A percentile compares a stretch with the other conserved stretches of the same genome.
Conservation (phyloP, 257 asterid genomes). For the Ilex aquifolium region DNA sequence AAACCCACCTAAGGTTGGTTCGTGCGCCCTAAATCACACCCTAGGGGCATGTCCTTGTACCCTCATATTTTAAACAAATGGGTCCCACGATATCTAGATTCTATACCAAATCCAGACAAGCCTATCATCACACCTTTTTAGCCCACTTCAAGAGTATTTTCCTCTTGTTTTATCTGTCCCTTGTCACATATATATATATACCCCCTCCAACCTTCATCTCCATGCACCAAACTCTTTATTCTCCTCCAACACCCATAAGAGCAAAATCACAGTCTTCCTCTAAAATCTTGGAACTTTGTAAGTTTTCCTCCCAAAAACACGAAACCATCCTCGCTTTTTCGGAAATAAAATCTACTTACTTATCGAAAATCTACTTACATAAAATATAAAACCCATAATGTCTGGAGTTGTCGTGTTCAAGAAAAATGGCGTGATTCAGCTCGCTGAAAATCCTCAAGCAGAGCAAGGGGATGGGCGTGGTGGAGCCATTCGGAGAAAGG, state of each 20-base stretch:
- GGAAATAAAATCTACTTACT: too few relatives aligned
- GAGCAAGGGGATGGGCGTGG: constrained; percentile 23
- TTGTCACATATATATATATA: constrained; percentile 42
- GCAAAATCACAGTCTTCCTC: too few relatives aligned
- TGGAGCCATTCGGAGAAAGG: constrained; percentile 38
- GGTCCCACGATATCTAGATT: constrained; percentile 64
- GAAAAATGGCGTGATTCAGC: constrained; percentile 64
- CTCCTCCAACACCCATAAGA: background rate
- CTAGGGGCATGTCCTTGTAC: constrained; percentile 10
- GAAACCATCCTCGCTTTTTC: too few relatives aligned
- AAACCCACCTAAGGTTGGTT: background rate
- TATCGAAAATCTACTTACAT: too few relatives aligned
- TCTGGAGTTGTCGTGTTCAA: constrained; percentile 93
- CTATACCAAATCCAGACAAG: constrained; percentile 28
- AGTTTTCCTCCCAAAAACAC: background rate
- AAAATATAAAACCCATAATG: constrained; percentile 21
- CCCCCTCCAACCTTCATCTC: constrained; percentile 21
- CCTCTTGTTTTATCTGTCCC: constrained; percentile 22
- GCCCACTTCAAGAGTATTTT: constrained; percentile 26
- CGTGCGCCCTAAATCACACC: constrained; percentile 19
- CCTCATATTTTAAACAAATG: constrained; percentile 11
- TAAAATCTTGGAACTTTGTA: background rate
- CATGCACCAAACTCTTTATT: constrained; percentile 10
- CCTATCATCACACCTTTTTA: constrained; percentile 37
- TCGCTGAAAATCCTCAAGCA: constrained; percentile 55